Evolutionary conservation across 2,329 filamentous ascomycete genomes (phyloP).

Genomic region (Aspergillus japonicus): DNA sequence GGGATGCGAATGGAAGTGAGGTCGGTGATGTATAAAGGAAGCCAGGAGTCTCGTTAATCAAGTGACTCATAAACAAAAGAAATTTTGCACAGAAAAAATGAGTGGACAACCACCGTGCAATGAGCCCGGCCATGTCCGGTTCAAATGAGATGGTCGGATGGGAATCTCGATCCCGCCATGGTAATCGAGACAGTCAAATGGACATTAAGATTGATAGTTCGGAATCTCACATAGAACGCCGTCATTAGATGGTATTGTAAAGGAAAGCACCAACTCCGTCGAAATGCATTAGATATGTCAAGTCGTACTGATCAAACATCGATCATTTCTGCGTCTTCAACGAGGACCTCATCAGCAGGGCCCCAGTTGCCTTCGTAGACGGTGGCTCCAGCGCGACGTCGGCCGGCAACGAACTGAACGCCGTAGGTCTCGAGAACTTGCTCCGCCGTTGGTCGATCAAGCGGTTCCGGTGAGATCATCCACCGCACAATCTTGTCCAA

Average conservation of each 20-base stretch:
- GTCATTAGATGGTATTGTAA: constrained; percentile 26
- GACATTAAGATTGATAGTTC: constrained; percentile 18
- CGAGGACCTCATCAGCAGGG: constrained; percentile 65
- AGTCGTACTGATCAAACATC: constrained; percentile 49
- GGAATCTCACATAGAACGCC: constrained; percentile 21
- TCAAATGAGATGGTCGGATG: constrained; percentile 12
- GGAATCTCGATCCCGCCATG: constrained; percentile 6
- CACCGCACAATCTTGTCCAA: constrained; percentile 80
- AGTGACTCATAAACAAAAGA: constrained; percentile 16
- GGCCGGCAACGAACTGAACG: constrained; percentile 73
- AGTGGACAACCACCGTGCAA: constrained; percentile 15
- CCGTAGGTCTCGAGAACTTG: constrained; percentile 72
- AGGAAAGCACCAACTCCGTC: constrained; percentile 31
- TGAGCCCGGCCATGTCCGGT: background rate
- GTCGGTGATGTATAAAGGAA: constrained; percentile 2
- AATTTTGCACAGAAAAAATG: constrained; percentile 11
- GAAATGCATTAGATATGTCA: constrained; percentile 34
- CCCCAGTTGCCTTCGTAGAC: constrained; percentile 97
- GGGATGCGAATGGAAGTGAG: background rate
- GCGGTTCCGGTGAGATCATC: constrained; percentile 80
- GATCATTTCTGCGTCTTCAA: constrained; percentile 62
- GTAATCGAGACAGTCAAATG: constrained; percentile 8
- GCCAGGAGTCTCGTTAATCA: constrained; percentile 17
- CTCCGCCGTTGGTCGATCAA: constrained; percentile 69
- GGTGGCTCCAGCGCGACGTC: constrained; percentile 83